Conservation (phyloP, 2,329 filamentous ascomycete genomes). For the Xylaria arbuscula region DNA sequence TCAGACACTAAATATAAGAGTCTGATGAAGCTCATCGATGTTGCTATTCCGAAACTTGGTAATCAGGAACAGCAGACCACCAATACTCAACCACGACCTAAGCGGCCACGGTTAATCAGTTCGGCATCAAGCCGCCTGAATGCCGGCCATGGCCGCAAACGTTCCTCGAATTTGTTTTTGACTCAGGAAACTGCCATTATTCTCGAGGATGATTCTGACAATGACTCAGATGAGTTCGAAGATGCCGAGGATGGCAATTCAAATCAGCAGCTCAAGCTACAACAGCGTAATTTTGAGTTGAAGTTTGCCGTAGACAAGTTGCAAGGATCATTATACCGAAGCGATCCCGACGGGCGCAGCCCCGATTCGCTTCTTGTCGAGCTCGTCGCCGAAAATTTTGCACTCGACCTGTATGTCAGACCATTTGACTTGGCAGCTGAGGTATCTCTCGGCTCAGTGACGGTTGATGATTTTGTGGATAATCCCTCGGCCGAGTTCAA, state of each 20-base stretch:
- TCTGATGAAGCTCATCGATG: slow-evolving; percentile 94
- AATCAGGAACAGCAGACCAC: slow-evolving; percentile 54
- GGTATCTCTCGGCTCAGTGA: slow-evolving; percentile 85
- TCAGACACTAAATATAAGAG: slow-evolving; percentile 98
- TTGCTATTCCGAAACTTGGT: slow-evolving; percentile 87
- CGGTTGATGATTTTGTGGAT: slow-evolving; percentile 94
- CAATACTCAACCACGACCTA: slow-evolving; percentile 45
- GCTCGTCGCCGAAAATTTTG: slow-evolving; percentile 88
- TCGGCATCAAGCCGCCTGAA: slow-evolving; percentile 59
- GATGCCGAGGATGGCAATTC: slow-evolving; percentile 70
- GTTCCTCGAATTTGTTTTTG: slow-evolving; percentile 77
- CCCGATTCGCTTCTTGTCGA: slow-evolving; percentile 88
- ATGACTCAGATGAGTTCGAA: slow-evolving; percentile 73
- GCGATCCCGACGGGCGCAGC: slow-evolving; percentile 80
- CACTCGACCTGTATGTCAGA: slow-evolving; percentile 86
- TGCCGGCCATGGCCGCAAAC: slow-evolving; percentile 63
- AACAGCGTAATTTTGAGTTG: slow-evolving; percentile 94
- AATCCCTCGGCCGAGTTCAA: slow-evolving; percentile 91
- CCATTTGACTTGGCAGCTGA: slow-evolving; percentile 94
- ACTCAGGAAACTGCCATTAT: slow-evolving; percentile 80
- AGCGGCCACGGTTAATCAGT: slow-evolving; percentile 60
- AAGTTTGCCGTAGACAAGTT: slow-evolving; percentile 96
- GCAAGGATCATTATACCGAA: slow-evolving; percentile 90
- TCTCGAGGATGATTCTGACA: slow-evolving; percentile 77
- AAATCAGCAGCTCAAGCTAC: slow-evolving; percentile 73